These are phyloP conservation scores for Candida palmyrensis DNA, from an alignment of 805 yeast species.

Conservation along the genomic window DNA sequence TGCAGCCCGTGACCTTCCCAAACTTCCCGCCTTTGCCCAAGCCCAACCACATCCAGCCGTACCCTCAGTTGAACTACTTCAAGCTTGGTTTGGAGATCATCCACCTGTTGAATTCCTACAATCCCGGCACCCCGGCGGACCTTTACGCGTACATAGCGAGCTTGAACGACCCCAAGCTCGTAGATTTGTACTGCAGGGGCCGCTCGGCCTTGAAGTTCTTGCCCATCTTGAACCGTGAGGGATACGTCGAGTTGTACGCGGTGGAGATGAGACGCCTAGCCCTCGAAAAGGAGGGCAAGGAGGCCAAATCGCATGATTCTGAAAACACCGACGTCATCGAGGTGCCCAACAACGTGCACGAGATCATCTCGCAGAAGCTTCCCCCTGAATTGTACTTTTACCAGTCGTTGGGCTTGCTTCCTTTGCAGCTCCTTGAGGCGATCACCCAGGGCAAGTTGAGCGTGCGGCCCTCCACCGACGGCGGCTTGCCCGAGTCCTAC, in stretches of 20 bases:
- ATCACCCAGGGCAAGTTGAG: constrained; percentile 58
- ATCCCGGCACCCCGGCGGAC: constrained; percentile 18
- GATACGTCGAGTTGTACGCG: constrained; percentile 57
- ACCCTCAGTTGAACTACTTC: constrained; percentile 35
- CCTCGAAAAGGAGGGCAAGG: constrained; percentile 1
- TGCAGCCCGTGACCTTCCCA: constrained; percentile 62
- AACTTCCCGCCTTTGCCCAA: constrained; percentile 44
- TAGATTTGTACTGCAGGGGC: constrained; percentile 60
- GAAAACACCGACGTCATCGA: constrained; percentile 12
- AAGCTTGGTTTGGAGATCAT: constrained; percentile 36
- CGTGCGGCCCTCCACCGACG: constrained; percentile 65
- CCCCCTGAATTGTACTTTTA: constrained; percentile 85
- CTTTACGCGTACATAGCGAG: constrained; percentile 44
- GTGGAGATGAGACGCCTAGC: constrained; percentile 34
- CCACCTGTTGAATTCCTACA: constrained; percentile 27
- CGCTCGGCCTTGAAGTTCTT: constrained; percentile 60
- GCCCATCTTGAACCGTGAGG: constrained; percentile 69
- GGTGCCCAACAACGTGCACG: constrained; percentile 77
- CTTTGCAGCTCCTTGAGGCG: constrained; percentile 59
- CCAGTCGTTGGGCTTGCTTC: constrained; percentile 69
- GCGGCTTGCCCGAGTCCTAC: constrained; percentile 55
- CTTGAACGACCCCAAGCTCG: constrained; percentile 39
- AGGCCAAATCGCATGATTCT: not conserved
- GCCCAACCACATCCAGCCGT: constrained; percentile 35
- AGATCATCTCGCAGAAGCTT: constrained; percentile 73